Conservation (phyloP, 1,139 yeast genomes). For the Geotrichum phurueaensis region DNA sequence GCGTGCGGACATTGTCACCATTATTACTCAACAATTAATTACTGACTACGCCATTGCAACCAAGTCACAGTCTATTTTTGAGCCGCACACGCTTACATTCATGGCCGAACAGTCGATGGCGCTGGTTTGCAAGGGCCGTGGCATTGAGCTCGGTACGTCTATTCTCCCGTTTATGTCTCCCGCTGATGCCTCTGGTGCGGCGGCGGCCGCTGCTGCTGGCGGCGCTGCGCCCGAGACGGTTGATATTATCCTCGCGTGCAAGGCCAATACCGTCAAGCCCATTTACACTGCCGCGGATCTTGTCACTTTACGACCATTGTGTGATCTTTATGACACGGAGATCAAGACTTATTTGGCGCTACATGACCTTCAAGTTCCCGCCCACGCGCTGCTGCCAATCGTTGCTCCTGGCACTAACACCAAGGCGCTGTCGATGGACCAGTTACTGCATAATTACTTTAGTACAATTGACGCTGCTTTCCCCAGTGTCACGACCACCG, state of each 20-base stretch:
- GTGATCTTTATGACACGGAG: constrained; percentile 68
- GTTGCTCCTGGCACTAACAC: constrained; percentile 29
- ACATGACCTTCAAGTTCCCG: constrained; percentile 31
- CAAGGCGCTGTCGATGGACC: constrained; percentile 73
- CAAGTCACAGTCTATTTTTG: constrained; percentile 51
- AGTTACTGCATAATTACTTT: constrained; percentile 70
- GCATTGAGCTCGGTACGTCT: constrained; percentile 49
- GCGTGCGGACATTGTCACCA: constrained; percentile 48
- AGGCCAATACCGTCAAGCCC: constrained; percentile 3
- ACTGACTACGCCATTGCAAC: constrained; percentile 45
- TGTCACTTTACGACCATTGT: constrained; percentile 57
- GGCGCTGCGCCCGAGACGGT: constrained; percentile 3
- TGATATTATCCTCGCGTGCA: not conserved
- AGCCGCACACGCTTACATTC: constrained; percentile 78
- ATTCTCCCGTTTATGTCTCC: constrained; percentile 13
- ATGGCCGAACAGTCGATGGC: constrained; percentile 75
- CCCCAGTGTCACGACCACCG: constrained; percentile 90
- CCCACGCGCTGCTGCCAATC: not conserved
- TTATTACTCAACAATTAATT: constrained; percentile 46
- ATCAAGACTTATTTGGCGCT: constrained; percentile 48
- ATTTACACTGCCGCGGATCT: constrained; percentile 26
- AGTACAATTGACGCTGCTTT: constrained; percentile 69
- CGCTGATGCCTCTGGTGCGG: not conserved
- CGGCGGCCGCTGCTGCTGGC: not conserved
- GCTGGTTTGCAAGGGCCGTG: constrained; percentile 85